phyloP scores from a whole-genome alignment of 148 eudicot genomes.

The Dysphania ambrosioides region DNA sequence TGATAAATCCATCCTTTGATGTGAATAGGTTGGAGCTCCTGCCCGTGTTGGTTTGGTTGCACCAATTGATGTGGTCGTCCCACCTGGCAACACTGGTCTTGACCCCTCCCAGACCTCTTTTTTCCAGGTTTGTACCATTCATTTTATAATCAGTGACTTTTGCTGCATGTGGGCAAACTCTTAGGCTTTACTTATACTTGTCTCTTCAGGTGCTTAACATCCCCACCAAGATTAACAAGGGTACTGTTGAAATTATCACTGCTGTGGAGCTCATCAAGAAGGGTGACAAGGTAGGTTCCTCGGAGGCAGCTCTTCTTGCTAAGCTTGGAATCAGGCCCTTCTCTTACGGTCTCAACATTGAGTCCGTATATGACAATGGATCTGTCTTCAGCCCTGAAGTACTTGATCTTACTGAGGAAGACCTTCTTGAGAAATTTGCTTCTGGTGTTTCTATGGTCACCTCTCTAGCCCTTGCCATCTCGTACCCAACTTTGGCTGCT shows the following conservation, averaged over 20 bases:
- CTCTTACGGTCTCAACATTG: conserved; percentile 56
- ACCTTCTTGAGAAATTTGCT: conserved; percentile 57
- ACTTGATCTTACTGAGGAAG: conserved; percentile 64
- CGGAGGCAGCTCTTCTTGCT: conserved; percentile 68
- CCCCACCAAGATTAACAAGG: conserved; percentile 83
- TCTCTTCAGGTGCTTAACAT: conserved; percentile 59
- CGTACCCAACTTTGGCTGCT: conserved; percentile 69
- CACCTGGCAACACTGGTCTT: conserved; percentile 78
- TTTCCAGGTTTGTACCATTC: conserved; percentile 46
- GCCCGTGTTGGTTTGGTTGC: conserved; percentile 82
- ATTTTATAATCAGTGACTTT: neutral
- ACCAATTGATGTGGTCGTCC: conserved; percentile 70
- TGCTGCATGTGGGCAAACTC: too few relatives aligned
- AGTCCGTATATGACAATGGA: conserved; percentile 54
- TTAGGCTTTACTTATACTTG: neutral
- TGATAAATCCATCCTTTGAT: neutral
- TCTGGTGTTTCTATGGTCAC: conserved; percentile 57
- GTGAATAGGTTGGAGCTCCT: conserved; percentile 67
- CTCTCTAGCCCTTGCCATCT: conserved; percentile 49
- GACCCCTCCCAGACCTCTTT: conserved; percentile 84
- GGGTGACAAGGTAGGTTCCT: conserved; percentile 76
- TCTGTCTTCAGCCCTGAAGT: conserved; percentile 67
- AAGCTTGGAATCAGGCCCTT: conserved; percentile 78
- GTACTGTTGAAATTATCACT: conserved; percentile 73
- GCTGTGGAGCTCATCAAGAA: conserved; percentile 67